Conservation (phyloP, 768 basidiomycete genomes). For the Boletus sp. region DNA sequence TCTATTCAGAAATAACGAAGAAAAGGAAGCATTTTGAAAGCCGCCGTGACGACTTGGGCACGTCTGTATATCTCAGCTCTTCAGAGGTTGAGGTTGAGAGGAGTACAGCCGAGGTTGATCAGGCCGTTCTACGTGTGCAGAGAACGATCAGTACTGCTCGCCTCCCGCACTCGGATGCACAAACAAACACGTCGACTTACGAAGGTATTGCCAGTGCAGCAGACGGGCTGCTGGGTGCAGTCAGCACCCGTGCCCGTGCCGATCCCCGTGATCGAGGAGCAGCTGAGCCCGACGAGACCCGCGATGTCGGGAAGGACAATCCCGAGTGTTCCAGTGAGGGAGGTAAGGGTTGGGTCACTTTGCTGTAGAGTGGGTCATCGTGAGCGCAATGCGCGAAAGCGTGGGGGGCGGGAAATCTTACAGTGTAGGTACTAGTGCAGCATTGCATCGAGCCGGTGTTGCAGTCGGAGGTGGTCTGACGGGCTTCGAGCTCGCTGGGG, state of each 20-base stretch:
- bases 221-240: conserved; percentile 16
- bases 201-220: conserved; percentile 11
- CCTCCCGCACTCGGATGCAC: no score
- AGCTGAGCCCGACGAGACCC: conserved; percentile 7
- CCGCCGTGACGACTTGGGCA: background rate
- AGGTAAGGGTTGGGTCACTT: background rate
- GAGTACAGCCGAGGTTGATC: conserved; percentile 13
- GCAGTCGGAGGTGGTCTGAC: no score
- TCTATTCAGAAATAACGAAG: background rate
- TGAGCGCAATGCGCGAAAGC: background rate
- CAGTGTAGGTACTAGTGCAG: background rate
- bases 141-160: background rate
- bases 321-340: background rate
- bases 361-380: background rate
- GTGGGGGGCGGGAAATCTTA: background rate
- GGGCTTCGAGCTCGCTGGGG: no score
- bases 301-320: background rate
- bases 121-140: conserved; percentile 1
- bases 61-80: background rate
- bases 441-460: no score
- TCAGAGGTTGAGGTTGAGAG: conserved; percentile 3
- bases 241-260: background rate
- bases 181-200: background rate
- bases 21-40: background rate
- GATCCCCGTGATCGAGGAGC: background rate